Evolutionary conservation across 2,329 filamentous ascomycete genomes (phyloP).

Genomic region (Ramularia collo-cygni): DNA sequence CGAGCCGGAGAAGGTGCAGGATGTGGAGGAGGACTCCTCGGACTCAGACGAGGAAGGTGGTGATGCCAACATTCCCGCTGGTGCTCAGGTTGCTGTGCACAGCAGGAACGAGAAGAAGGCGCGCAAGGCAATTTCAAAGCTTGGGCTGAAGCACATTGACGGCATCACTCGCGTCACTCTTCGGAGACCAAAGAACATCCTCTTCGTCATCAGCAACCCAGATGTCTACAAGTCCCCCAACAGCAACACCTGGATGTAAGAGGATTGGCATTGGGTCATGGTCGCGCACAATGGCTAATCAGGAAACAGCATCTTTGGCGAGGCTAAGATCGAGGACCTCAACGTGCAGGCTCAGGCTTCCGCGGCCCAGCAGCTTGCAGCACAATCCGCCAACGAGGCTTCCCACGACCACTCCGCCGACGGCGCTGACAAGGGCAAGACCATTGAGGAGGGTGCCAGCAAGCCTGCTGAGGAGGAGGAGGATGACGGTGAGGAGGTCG

Average conservation of each 20-base stretch:
- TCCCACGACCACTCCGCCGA: slow-evolving; percentile 70
- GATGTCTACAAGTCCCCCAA: slow-evolving; percentile 99
- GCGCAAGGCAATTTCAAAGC: slow-evolving; percentile 97
- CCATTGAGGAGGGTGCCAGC: slow-evolving; percentile 50
- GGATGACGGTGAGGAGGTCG: slow-evolving; percentile 92
- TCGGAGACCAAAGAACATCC: slow-evolving; percentile 97
- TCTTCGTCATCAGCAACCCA: slow-evolving; percentile 99
- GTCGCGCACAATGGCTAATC: slow-evolving; percentile 4
- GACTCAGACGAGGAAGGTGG: slow-evolving; percentile 69
- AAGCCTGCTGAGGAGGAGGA: slow-evolving; percentile 66
- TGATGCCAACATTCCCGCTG: slow-evolving; percentile 67
- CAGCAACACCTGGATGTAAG: slow-evolving; percentile 99
- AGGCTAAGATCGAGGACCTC: slow-evolving; percentile 99
- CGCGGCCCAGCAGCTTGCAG: slow-evolving; percentile 89
- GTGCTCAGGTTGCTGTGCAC: slow-evolving; percentile 85
- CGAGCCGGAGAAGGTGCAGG: slow-evolving; percentile 57
- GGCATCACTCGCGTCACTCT: slow-evolving; percentile 98
- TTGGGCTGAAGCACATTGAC: slow-evolving; percentile 90
- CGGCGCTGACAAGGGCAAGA: slow-evolving; percentile 71
- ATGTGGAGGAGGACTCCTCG: slow-evolving; percentile 65
- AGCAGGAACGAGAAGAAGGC: slow-evolving; percentile 99
- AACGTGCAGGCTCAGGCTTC: slow-evolving; percentile 97
- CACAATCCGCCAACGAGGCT: slow-evolving; percentile 59
- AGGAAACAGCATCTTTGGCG: slow-evolving; percentile 79
- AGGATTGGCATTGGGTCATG: slow-evolving; percentile 9